Evolutionary conservation across 2,329 filamentous ascomycete species (phyloP), one percentile per base, ranked within the genome.

Genomic region (Ascochyta rabiei): DNA sequence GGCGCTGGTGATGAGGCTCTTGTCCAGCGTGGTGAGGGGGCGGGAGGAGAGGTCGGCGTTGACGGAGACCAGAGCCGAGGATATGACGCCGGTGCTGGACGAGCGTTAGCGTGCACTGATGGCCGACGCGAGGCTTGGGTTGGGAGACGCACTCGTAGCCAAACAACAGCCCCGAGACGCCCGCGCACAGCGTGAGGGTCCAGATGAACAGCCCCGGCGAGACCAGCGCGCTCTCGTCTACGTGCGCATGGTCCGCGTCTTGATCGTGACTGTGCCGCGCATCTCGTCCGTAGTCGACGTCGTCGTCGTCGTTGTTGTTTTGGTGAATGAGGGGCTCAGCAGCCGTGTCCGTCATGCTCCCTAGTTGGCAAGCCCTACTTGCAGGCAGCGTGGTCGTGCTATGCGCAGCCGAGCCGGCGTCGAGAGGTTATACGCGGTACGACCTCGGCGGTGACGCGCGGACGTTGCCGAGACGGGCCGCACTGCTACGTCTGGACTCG

Each of bases 111-210:
- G 33, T 31, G 10, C 15, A n/a, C 18, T 2, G 38, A n/a, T 13
- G 12, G 21, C n/a, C n/a, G n/a, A n/a, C n/a, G n/a, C 2, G 12
- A 4, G 40, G 2, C 2, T 18, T 4, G 16, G 7, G 18, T 1
- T 26, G 6, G 15, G 13, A 42, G 16, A 67, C 67, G 3, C 75
- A 83, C 81, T 87, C 84, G 66, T 85, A 87, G 51, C 84, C 84
- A 72, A 87, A 87, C 15, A 87, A 70, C 13, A 86, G 71, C 3
- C 84, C 84, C 45, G 80, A 82, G 13, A 86, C 78, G 4, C 83
- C 82, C 6, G 84, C 84, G 19, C 83, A 81, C 39, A 84, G 75
- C 0, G 83, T 85, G 45, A 86, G 71, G 4, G 76, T 73, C 80
- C 81, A 85, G 34, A 85, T 80, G 52, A 86, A 85, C 7, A 49